Evolutionary conservation across 2,329 filamentous ascomycete genomes (phyloP), one percentile per base, ranked within the genome.

Genomic region (Scedosporium boydii): DNA sequence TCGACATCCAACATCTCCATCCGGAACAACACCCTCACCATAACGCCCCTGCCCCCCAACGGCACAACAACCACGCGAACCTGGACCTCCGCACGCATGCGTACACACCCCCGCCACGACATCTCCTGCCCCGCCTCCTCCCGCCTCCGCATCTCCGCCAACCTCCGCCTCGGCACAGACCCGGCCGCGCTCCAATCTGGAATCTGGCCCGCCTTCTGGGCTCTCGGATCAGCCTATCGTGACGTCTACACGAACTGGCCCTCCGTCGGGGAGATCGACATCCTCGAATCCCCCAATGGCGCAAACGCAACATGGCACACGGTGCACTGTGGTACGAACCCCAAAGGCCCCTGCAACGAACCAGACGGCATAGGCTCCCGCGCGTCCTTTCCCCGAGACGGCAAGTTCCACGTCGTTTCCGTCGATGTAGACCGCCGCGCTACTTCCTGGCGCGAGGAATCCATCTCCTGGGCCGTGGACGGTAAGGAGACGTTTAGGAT

Each of bases 201-300:
- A 18, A 76, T 79, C 67, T 80, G 78, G 78, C 76, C 75, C 0
- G 78, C 77, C 0, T 80, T 80, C 65, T 80, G 77, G 78, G 69
- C 74, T 23, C 72, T 80, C 38, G 78, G 78, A 5, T 64, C 70
- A 7, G 67, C 64, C 1, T 78, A 73, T 68, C 73, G 77, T 53
- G 67, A 67, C 34, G 71, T 75, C 63, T 74, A 74, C 64, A 67
- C 64, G 14, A 73, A 72, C 63, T 80, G 78, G 78, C 78, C 78
- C 0, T 59, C 65, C 5, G 67, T 74, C 12, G 76, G 75, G 62
- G 78, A 80, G 69, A 70, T 80, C 57, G 78, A 80, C 69, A 71
- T 80, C 55, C 66, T 80, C 62, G 78, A 80, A 68, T 68, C 71
- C 6, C 67, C 75, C 62, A 79, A 79, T 67, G 78, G 77, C 42